Evolutionary conservation across 805 yeast species (phyloP), one percentile per base, ranked within the genome.

Genomic region (Wickerhamomyces chambardii): DNA sequence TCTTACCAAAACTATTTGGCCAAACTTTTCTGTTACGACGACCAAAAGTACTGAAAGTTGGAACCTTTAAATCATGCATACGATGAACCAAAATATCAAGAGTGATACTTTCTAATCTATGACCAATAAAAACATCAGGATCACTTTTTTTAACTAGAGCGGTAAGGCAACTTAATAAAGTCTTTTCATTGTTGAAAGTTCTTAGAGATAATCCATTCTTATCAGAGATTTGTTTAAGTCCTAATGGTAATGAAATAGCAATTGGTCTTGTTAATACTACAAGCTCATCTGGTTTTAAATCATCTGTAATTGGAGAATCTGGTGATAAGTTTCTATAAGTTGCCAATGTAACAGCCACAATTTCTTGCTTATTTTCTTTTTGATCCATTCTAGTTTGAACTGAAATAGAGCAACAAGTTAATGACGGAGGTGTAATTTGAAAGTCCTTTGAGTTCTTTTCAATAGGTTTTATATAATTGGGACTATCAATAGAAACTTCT

Each of bases 51-150:
- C 87, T 77, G 80, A 95, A 87, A 4, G 80, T 76, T 2, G 74
- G 63, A n/a, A 84, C 78, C 34, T 75, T 73, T 40, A 80, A 65
- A 38, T 81, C 90, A 47, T 74, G 66, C 76, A 89, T 73, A 47
- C 97, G 70, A 44, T 84, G 94, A 34, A 85, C 70, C 41, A 92
- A 61, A 15, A 89, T 80, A 51, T 83, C 94, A 30, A 92, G 57
- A 11, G 87, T 78, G 11, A 84, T 70, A 43, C 73, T 75, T 43
- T 90, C 96, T 40, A 92, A 61, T 43, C 81, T 68, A 54, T 92
- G 97, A 22, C 98, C 98, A 28, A 90, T 54, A 35, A 86, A 73
- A 2, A 87, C 80, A 62, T 92, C 98, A 0, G 97, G 97, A 56
- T 92, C 98, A n/a, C 71, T 62, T 29, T 21, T 61, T 45, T 77